These are phyloP conservation scores for Coniophora puteana DNA, from an alignment of 1,284 basidiomycete species.

Conservation along the genomic window DNA sequence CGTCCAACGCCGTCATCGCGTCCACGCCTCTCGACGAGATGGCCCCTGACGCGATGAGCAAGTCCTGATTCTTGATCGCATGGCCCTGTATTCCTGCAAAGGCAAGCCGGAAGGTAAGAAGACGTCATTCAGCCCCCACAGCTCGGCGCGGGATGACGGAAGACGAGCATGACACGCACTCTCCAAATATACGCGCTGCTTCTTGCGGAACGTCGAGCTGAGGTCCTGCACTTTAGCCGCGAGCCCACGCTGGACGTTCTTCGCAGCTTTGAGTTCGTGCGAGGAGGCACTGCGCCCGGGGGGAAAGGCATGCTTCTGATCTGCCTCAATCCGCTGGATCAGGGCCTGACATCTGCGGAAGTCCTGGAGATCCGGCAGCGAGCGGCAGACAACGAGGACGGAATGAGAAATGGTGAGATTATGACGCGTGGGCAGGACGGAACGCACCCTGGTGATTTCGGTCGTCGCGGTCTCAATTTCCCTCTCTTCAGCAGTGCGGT, in stretches of 20 bases:
- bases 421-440: constrained; percentile 14
- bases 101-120: constrained; percentile 14
- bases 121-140: constrained; percentile 6
- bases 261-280: constrained; percentile 71
- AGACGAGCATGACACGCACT: constrained; percentile 55
- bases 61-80: constrained; percentile 91
- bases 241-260: constrained; percentile 96
- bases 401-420: constrained; percentile 13
- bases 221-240: constrained; percentile 94
- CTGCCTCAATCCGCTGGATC: constrained; percentile 68
- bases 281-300: constrained; percentile 39
- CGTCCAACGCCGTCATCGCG: constrained; percentile 76
- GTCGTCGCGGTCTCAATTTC: constrained; percentile 88
- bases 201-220: constrained; percentile 92
- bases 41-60: constrained; percentile 81
- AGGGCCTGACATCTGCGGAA: constrained; percentile 80
- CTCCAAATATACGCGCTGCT: constrained; percentile 96
- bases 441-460: constrained; percentile 82
- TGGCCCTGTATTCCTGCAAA: constrained; percentile 84
- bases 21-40: constrained; percentile 80
- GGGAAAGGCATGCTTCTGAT: constrained; percentile 47
- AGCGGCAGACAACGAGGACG: constrained; percentile 7
- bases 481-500: constrained; percentile 89
- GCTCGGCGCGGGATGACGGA: constrained; percentile 14
- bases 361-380: constrained; percentile 48